These are phyloP conservation scores for Xerocomus spinulosus DNA, from an alignment of 768 basidiomycete species.

Conservation along the genomic window DNA sequence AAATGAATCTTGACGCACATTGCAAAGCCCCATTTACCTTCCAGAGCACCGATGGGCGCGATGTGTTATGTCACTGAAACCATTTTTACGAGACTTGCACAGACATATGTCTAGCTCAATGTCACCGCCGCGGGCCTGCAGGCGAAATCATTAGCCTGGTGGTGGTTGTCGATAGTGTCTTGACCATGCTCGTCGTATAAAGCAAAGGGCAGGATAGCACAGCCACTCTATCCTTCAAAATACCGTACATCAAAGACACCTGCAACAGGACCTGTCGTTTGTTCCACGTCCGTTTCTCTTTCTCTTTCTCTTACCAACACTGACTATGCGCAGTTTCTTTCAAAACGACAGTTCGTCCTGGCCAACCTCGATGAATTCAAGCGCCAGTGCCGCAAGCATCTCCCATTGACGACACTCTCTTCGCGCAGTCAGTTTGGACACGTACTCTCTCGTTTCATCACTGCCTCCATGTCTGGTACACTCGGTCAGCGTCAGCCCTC, in stretches of 20 bases:
- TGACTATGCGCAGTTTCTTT: constrained; percentile 13
- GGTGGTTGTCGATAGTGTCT: too few species aligned
- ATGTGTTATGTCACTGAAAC: not conserved
- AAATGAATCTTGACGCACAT: too few species aligned
- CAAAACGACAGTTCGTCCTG: constrained; percentile 28
- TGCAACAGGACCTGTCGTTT: constrained; percentile 24
- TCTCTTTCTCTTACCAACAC: not conserved
- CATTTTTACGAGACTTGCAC: too few species aligned
- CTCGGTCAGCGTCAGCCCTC: constrained; percentile 24
- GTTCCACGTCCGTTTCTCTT: constrained; percentile 11
- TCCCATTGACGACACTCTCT: constrained; percentile 45
- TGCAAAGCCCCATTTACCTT: too few species aligned
- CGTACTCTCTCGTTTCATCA: constrained; percentile 49
- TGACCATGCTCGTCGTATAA: too few species aligned
- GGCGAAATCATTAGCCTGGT: too few species aligned
- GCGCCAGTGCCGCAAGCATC: constrained; percentile 27
- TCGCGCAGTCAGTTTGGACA: constrained; percentile 53
- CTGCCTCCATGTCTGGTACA: constrained; percentile 42
- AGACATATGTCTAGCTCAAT: too few species aligned
- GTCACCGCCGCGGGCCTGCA: too few species aligned
- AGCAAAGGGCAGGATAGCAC: constrained; percentile 3
- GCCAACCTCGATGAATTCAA: constrained; percentile 25
- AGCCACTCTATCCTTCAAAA: constrained; percentile 17
- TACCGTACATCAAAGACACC: constrained; percentile 14
- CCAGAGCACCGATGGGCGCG: not conserved